These are phyloP conservation scores for Cymodocea nodosa DNA, from an alignment of 116 monocot genomes.

Conservation along the genomic window DNA sequence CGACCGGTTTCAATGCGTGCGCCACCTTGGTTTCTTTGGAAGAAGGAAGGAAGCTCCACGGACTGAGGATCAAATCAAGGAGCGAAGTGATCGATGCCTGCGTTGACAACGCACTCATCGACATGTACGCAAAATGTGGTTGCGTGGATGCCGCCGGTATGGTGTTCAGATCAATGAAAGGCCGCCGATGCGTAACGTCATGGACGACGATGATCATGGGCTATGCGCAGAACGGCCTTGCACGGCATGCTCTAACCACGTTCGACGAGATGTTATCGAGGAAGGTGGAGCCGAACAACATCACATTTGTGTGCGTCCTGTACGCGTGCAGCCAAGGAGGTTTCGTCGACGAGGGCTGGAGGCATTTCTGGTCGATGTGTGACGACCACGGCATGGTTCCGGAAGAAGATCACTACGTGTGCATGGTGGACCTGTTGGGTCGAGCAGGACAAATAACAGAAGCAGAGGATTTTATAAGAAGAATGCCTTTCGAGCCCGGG, in stretches of 20 bases:
- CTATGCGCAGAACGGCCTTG: conserved; percentile 55
- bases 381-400: conserved; percentile 33
- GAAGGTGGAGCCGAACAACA: conserved; percentile 28
- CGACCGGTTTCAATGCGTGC: conserved; percentile 45
- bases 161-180: conserved; percentile 39
- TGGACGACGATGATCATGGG: conserved; percentile 88
- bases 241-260: conserved; percentile 23
- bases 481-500: conserved; percentile 34
- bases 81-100: conserved; percentile 30
- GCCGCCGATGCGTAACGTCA: conserved; percentile 29
- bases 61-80: conserved; percentile 45
- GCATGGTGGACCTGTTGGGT: conserved; percentile 75
- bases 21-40: conserved; percentile 35
- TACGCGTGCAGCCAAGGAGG: conserved; percentile 79
- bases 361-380: conserved; percentile 40
- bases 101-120: conserved; percentile 69
- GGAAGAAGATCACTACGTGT: conserved; percentile 67
- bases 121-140: conserved; percentile 85
- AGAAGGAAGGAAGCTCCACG: conserved; percentile 59
- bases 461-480: conserved; percentile 51
- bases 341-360: conserved; percentile 52
- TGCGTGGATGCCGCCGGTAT: conserved; percentile 24
- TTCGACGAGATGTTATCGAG: conserved; percentile 45
- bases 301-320: conserved; percentile 63
- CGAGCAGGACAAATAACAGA: conserved; percentile 41